Conservation (phyloP, 1,284 basidiomycete species). For the Heterobasidion annosum region DNA sequence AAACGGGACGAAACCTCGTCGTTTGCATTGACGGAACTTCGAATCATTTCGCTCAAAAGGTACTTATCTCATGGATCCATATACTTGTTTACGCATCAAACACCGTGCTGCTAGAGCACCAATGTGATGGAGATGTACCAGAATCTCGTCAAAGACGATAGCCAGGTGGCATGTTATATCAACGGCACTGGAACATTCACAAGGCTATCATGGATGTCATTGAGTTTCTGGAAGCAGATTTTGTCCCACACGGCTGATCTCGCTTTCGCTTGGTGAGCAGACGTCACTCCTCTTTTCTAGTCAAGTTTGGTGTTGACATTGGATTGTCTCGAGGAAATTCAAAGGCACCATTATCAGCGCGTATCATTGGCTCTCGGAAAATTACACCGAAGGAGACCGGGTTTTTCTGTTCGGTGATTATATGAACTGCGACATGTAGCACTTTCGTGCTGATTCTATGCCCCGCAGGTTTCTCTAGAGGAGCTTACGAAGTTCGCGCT, state of each 20-base stretch:
- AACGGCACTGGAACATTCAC: constrained; percentile 26
- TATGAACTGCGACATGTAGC: not conserved
- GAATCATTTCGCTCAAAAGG: not conserved
- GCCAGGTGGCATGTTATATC: constrained; percentile 14
- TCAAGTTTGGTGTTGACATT: not conserved
- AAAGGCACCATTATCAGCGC: constrained; percentile 22
- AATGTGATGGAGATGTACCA: no score
- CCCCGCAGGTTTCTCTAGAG: constrained; percentile 32
- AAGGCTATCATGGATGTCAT: constrained; percentile 16
- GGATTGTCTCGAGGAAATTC: constrained; percentile 5
- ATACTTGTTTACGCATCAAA: no score
- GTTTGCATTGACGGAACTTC: not conserved
- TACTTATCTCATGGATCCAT: not conserved
- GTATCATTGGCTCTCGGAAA: constrained; percentile 30
- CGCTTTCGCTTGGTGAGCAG: constrained; percentile 18
- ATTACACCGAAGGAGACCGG: constrained; percentile 26
- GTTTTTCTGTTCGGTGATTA: constrained; percentile 33
- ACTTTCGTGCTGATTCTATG: not conserved
- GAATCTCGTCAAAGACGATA: no score
- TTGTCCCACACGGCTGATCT: constrained; percentile 14
- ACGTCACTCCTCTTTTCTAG: not conserved
- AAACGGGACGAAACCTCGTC: not conserved
- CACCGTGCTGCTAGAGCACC: no score
- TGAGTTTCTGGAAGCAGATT: constrained; percentile 13
- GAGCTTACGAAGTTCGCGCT: constrained; percentile 34